Conservation (phyloP, 176 grass and related monocot species). For the Thalia dealbata region DNA sequence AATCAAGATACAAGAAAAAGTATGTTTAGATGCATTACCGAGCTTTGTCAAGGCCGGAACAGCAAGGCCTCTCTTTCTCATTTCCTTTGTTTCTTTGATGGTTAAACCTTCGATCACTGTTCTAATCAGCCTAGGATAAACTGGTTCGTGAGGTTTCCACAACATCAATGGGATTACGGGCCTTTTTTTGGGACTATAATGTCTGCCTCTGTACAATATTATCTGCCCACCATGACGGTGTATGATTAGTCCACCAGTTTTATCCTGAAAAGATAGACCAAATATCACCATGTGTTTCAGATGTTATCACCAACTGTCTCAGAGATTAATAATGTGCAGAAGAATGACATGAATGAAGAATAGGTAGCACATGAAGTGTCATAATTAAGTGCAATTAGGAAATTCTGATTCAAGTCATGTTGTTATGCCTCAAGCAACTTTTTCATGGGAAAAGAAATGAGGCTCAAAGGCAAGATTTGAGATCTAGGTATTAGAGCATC, state of each 20-base stretch:
- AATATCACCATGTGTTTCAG: slow-evolving; percentile 16
- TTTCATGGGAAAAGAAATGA: too few relatives aligned
- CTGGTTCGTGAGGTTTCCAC: slow-evolving; percentile 67
- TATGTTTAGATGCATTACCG: slow-evolving; percentile 27
- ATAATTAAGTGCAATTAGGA: neutral
- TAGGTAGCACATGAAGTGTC: neutral
- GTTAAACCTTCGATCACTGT: slow-evolving; percentile 44
- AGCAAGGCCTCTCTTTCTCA: slow-evolving; percentile 52
- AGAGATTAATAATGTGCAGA: neutral
- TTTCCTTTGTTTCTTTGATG: slow-evolving; percentile 55
- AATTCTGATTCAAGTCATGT: neutral
- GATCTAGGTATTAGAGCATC: too few relatives aligned
- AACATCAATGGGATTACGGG: slow-evolving; percentile 51
- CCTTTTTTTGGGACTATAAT: slow-evolving; percentile 40
- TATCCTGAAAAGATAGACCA: slow-evolving; percentile 35
- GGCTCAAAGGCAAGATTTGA: too few relatives aligned
- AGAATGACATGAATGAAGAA: neutral
- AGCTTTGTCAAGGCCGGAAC: slow-evolving; percentile 43
- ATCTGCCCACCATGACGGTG: slow-evolving; percentile 40
- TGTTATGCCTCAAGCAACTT: too few relatives aligned
- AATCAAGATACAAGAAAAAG: neutral
- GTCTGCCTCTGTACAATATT: slow-evolving; percentile 46
- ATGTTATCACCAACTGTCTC: slow-evolving; percentile 11
- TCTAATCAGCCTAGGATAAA: slow-evolving; percentile 53
- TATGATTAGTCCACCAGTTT: slow-evolving; percentile 64